phyloP scores from a whole-genome alignment of 73 alveolate species.

The Blepharisma japonicum region DNA sequence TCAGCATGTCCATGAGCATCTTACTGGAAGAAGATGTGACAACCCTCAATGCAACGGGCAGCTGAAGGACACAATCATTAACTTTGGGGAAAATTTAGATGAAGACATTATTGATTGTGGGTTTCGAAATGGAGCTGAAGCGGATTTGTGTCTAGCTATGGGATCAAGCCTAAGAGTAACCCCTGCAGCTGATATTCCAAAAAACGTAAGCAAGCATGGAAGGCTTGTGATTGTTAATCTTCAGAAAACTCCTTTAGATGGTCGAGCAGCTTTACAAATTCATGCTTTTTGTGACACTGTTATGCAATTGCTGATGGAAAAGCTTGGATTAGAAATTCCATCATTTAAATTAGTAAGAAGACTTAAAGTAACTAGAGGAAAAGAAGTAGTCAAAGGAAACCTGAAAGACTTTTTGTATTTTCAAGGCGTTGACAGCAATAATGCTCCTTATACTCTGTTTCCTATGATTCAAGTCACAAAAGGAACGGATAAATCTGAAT shows the following conservation, averaged over 20 bases:
- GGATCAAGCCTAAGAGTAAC: constrained; percentile 92
- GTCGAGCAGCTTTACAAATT: constrained; percentile 52
- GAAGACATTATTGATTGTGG: constrained; percentile 58
- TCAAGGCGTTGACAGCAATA: constrained; percentile 40
- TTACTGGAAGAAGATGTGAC: constrained; percentile 74
- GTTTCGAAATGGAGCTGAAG: constrained; percentile 51
- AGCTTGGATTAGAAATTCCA: constrained; percentile 61
- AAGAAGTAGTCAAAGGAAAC: constrained; percentile 25
- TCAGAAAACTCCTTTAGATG: constrained; percentile 71
- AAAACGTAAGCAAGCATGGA: constrained; percentile 40
- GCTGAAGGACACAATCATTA: constrained; percentile 64
- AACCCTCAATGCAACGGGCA: constrained; percentile 72
- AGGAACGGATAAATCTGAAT: constrained; percentile 29
- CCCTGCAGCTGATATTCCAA: constrained; percentile 94
- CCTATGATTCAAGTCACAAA: constrained; percentile 31
- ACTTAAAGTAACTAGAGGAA: constrained; percentile 29
- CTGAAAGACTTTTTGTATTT: constrained; percentile 44
- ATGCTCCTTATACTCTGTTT: constrained; percentile 19
- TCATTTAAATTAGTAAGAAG: constrained; percentile 54
- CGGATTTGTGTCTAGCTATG: constrained; percentile 87
- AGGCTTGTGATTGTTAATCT: constrained; percentile 70
- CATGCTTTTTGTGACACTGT: constrained; percentile 74
- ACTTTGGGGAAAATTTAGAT: constrained; percentile 72
- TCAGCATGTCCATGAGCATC: constrained; percentile 69
- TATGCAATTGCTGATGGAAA: constrained; percentile 63